Evolutionary conservation across 2,329 filamentous ascomycete genomes (phyloP).

Genomic region (Eutypella sp.): DNA sequence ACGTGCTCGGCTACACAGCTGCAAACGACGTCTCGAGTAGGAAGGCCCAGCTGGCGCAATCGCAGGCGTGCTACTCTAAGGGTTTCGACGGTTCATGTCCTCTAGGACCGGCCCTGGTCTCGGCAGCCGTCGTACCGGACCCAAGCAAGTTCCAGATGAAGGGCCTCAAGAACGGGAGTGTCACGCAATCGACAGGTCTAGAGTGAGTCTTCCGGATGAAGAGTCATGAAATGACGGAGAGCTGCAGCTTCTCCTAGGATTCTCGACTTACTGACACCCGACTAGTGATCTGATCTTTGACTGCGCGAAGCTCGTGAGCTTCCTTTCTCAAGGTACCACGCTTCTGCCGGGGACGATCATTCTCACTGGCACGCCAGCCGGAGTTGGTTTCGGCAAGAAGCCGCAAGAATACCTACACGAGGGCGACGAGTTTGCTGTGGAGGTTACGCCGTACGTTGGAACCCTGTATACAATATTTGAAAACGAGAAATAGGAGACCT

Average conservation of each 20-base stretch:
- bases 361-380: slow-evolving; percentile 39
- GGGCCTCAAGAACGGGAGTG: slow-evolving; percentile 45
- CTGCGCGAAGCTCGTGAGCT: slow-evolving; percentile 32
- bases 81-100: slow-evolving; percentile 54
- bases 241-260: no score
- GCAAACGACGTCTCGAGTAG: slow-evolving; percentile 61
- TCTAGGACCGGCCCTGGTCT: slow-evolving; percentile 47
- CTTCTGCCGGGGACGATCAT: slow-evolving; percentile 36
- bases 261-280: slow-evolving; percentile 28
- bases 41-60: slow-evolving; percentile 48
- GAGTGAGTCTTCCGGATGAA: slow-evolving; percentile 21
- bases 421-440: slow-evolving; percentile 38
- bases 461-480: slow-evolving; percentile 35
- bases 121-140: slow-evolving; percentile 35
- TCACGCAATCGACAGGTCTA: slow-evolving; percentile 40
- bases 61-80: slow-evolving; percentile 55
- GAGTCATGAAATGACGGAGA: no score
- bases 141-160: slow-evolving; percentile 34
- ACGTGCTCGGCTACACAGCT: slow-evolving; percentile 59
- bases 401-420: slow-evolving; percentile 33
- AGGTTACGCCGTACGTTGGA: slow-evolving; percentile 38
- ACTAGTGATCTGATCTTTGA: slow-evolving; percentile 30
- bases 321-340: slow-evolving; percentile 39
- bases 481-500: slow-evolving; percentile 26
- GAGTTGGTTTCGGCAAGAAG: slow-evolving; percentile 33